Base-by-base conservation (phyloP, 306 rosid species). In the Hippophae gyantsensis region DNA sequence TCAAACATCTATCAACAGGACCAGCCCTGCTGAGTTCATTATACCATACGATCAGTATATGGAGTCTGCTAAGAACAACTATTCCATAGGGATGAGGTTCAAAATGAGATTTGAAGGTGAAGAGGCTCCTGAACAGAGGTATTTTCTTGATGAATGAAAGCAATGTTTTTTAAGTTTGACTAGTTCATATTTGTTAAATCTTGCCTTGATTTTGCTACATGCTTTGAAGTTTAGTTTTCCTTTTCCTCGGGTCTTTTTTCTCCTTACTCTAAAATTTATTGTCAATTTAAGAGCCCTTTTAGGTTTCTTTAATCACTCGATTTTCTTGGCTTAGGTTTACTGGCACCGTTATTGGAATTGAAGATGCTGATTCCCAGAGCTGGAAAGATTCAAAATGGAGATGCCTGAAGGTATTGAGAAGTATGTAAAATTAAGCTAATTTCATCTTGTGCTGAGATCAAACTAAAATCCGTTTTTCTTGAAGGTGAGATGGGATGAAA, bases 61-160 rank as follows among this genome's bases (percentile, higher is more conserved):
- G 95, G 96, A 84, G 82, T 82, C 93, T 56, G 64, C 78, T 0
- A 85, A 92, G 57, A 82, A 66, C 60, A 85, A 66, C 66, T 84
- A 88, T 50, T 71, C 95, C 18, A 88, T 92, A 60, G 99, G 99
- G 18, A 85, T 88, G 99, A 79, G 99, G 65, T 92, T 92, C 54
- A 88, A 84, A 64, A 92, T 92, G 99, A 71, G 85, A 61, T 92
- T 92, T 47, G 99, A 92, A 74, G 96, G 99, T 71, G 96, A 92
- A 80, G 99, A 92, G 69, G 95, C 99, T 61, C 99, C 96, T 6
- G 99, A 88, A 47, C 99, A 92, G 63, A 92, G 96, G 99, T 92
- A 74, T 58, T 60, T 51, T 10, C 53, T n/a, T 10, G 25, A 50
- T 7, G 7, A 50, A 50, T 1, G 18, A 50, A 50, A 50, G 38